Conservation (phyloP, 164 flowering plant genomes). For the Taxillus chinensis region DNA sequence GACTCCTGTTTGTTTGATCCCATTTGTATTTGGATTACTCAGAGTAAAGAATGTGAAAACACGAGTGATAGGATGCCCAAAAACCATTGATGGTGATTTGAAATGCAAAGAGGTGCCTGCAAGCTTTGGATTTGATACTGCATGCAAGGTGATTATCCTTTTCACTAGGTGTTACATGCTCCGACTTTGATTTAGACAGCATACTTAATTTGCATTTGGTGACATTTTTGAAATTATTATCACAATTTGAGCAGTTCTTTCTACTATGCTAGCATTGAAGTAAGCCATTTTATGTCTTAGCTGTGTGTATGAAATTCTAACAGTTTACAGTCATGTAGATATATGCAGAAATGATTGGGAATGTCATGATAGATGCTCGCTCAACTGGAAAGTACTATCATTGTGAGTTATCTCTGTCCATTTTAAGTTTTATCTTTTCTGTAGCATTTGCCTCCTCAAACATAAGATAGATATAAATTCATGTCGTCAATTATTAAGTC, state of each 20-base stretch:
- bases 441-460: too few species aligned
- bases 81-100: slow-evolving; percentile 95
- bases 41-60: slow-evolving; percentile 71
- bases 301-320: background rate
- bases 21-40: slow-evolving; percentile 7
- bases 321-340: slow-evolving; percentile 41
- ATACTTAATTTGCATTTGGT: too few species aligned
- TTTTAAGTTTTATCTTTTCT: background rate
- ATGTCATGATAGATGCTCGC: slow-evolving; percentile 98
- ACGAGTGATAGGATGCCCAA: slow-evolving; percentile 83
- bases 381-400: slow-evolving; percentile 99
- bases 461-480: too few species aligned
- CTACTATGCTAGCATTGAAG: too few species aligned
- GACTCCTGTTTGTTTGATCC: background rate
- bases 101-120: slow-evolving; percentile 90
- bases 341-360: slow-evolving; percentile 97
- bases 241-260: too few species aligned
- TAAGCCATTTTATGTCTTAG: too few species aligned
- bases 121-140: slow-evolving; percentile 97
- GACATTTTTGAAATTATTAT: too few species aligned
- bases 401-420: slow-evolving; percentile 42
- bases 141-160: slow-evolving; percentile 65
- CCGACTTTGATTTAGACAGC: too few species aligned
- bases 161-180: too few species aligned
- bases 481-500: too few species aligned